Conservation (phyloP, 2,329 filamentous ascomycete species). For the Curvularia spicifera region DNA sequence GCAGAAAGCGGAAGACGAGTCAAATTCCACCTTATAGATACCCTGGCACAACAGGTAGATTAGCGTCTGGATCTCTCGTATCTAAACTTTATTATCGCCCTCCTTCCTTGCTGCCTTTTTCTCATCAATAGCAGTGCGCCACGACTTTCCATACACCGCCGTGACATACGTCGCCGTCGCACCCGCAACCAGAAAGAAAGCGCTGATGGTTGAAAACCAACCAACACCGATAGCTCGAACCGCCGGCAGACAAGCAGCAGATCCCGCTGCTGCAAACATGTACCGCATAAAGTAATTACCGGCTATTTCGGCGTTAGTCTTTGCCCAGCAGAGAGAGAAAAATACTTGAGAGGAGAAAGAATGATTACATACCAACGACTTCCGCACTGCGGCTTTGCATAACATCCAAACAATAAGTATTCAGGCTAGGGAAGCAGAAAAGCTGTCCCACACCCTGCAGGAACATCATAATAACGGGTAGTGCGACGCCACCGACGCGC, state of each 20-base stretch:
- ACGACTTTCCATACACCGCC: constrained; percentile 58
- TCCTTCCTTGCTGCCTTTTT: constrained; percentile 52
- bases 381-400: constrained; percentile 75
- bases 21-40: neutral
- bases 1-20: neutral
- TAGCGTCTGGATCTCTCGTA: neutral
- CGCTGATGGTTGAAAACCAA: constrained; percentile 77
- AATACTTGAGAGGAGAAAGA: neutral
- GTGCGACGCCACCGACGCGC: constrained; percentile 60
- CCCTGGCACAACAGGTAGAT: neutral
- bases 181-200: constrained; percentile 60
- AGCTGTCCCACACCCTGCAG: constrained; percentile 75
- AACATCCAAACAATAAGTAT: constrained; percentile 83
- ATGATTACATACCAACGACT: constrained; percentile 60
- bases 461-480: constrained; percentile 77
- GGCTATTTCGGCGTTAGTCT: constrained; percentile 50
- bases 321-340: neutral
- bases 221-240: constrained; percentile 78
- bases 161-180: constrained; percentile 57
- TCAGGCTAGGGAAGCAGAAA: constrained; percentile 76
- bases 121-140: constrained; percentile 62
- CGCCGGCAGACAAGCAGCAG: constrained; percentile 74
- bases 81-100: constrained; percentile 32
- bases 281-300: constrained; percentile 83
- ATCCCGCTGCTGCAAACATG: constrained; percentile 73